phyloP scores from a whole-genome alignment of 163 green algal species.

The Botryococcus braunii region DNA sequence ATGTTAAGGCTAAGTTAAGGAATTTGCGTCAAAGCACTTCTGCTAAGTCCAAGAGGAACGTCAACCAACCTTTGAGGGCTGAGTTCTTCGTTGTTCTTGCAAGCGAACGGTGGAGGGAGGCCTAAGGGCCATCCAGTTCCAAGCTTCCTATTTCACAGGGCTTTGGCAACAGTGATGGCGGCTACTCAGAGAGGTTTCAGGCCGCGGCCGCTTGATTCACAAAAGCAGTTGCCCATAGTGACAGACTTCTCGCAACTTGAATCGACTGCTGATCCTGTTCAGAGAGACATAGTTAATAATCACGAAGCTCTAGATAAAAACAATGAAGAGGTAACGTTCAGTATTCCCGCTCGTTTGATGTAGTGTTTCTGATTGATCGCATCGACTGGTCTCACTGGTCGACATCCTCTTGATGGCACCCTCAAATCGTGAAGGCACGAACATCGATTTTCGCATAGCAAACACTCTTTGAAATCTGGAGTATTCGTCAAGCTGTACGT shows the following conservation, averaged over 20 bases:
- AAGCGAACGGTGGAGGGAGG: too few relatives aligned
- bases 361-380: background rate
- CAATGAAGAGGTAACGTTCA: conserved; percentile 45
- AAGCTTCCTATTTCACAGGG: too few relatives aligned
- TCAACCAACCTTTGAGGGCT: too few relatives aligned
- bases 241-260: conserved; percentile 65
- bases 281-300: conserved; percentile 40
- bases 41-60: too few relatives aligned
- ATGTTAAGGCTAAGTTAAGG: too few relatives aligned
- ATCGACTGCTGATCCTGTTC: conserved; percentile 36
- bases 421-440: background rate
- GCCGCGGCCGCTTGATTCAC: conserved; percentile 59
- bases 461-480: background rate
- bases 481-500: background rate
- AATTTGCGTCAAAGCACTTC: too few relatives aligned
- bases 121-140: too few relatives aligned
- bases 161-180: too few relatives aligned
- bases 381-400: background rate
- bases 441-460: background rate
- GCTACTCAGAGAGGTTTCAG: conserved; percentile 36
- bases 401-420: background rate
- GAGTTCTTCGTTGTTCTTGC: too few relatives aligned
- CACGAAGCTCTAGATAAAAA: conserved; percentile 47
- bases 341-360: background rate
- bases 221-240: conserved; percentile 55